phyloP scores from a whole-genome alignment of 2,329 filamentous ascomycete genomes.

The Fusarium armeniacum region DNA sequence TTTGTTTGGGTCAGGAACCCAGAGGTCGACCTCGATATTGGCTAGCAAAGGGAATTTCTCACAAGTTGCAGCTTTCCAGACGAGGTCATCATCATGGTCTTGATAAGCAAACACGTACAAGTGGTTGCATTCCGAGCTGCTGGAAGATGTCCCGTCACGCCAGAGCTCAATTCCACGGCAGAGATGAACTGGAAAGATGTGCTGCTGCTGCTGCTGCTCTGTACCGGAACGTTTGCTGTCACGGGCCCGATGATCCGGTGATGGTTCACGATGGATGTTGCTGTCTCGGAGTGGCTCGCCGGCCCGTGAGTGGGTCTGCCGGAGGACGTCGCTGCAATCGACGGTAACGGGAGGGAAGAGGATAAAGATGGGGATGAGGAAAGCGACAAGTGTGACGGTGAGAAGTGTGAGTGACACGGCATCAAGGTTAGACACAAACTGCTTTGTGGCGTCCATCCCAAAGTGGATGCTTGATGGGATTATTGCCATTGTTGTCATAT shows the following conservation, averaged over 20 bases:
- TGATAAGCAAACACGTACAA: slow-evolving; percentile 88
- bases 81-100: slow-evolving; percentile 55
- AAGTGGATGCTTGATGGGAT: slow-evolving; percentile 37
- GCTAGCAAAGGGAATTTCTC: slow-evolving; percentile 78
- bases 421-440: slow-evolving; percentile 49
- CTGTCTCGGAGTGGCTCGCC: slow-evolving; percentile 58
- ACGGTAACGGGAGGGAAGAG: slow-evolving; percentile 69
- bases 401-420: slow-evolving; percentile 57
- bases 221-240: slow-evolving; percentile 50
- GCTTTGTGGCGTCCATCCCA: slow-evolving; percentile 34
- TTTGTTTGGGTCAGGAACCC: slow-evolving; percentile 75
- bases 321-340: slow-evolving; percentile 66
- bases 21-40: slow-evolving; percentile 75
- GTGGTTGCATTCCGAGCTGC: slow-evolving; percentile 83
- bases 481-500: slow-evolving; percentile 43
- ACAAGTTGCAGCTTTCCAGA: slow-evolving; percentile 80
- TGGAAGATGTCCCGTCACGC: slow-evolving; percentile 72
- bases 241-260: slow-evolving; percentile 40
- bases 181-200: slow-evolving; percentile 87
- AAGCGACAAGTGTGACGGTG: slow-evolving; percentile 62
- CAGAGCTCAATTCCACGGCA: slow-evolving; percentile 82
- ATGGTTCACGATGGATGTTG: slow-evolving; percentile 53
- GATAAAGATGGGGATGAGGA: slow-evolving; percentile 67
- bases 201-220: slow-evolving; percentile 80
- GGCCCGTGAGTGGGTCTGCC: slow-evolving; percentile 67